phyloP scores from a whole-genome alignment of 495 filamentous ascomycete species.

The Penicillium arizonense region DNA sequence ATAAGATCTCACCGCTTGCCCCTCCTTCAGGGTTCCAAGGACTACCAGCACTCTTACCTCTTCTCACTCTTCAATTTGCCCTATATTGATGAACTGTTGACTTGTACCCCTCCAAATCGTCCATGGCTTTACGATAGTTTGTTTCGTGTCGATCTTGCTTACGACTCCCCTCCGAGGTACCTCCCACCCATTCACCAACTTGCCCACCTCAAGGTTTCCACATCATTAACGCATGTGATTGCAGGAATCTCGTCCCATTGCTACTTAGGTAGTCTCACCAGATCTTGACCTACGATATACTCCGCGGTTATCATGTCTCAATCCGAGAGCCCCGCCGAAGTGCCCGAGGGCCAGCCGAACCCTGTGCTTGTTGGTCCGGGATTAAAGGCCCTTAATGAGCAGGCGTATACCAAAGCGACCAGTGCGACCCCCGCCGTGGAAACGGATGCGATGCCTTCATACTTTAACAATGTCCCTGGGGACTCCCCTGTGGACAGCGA shows the following conservation, averaged over 20 bases:
- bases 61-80: slow-evolving; percentile 22
- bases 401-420: slow-evolving; percentile 28
- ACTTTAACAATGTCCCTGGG: slow-evolving; percentile 33
- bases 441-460: slow-evolving; percentile 25
- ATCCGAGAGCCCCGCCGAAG: slow-evolving; percentile 25
- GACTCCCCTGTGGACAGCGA: slow-evolving; percentile 14
- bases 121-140: slow-evolving; percentile 23
- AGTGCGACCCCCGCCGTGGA: slow-evolving; percentile 27
- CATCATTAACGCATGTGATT: slow-evolving; percentile 14
- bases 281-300: slow-evolving; percentile 6
- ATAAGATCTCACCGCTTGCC: slow-evolving; percentile 29
- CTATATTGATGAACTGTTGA: too few relatives aligned
- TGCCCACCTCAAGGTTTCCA: slow-evolving; percentile 5
- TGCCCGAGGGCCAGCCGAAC: slow-evolving; percentile 35
- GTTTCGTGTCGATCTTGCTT: slow-evolving; percentile 6
- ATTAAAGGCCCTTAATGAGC: slow-evolving; percentile 31
- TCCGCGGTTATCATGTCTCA: slow-evolving; percentile 30
- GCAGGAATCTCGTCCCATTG: slow-evolving; percentile 11
- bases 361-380: slow-evolving; percentile 36
- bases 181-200: slow-evolving; percentile 4
- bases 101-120: slow-evolving; percentile 13
- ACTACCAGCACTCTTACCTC: background rate
- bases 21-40: slow-evolving; percentile 8
- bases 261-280: slow-evolving; percentile 1
- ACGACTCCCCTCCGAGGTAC: slow-evolving; percentile 23